Conservation (phyloP, 2,329 filamentous ascomycete genomes). For the Curvularia sp. region DNA sequence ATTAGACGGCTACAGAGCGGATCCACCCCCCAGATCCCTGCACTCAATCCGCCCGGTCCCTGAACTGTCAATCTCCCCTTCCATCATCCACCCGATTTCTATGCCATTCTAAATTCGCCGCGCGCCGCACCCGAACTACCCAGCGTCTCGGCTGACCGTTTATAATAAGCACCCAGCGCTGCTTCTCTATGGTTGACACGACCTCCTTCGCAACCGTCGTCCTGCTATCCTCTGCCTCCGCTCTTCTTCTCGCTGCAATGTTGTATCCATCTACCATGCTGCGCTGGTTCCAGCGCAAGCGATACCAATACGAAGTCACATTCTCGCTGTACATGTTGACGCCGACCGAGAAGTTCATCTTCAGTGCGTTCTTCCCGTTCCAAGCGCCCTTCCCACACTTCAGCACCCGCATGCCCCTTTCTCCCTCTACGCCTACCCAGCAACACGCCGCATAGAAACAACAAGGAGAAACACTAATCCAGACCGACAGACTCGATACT, state of each 20-base stretch:
- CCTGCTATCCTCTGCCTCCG: slow-evolving; percentile 46
- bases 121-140: neutral
- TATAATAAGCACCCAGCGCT: neutral
- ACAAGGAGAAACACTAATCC: neutral
- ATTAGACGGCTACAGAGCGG: slow-evolving; percentile 4
- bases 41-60: slow-evolving; percentile 15
- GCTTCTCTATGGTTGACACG: slow-evolving; percentile 40
- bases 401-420: neutral
- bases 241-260: slow-evolving; percentile 54
- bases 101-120: slow-evolving; percentile 5
- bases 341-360: slow-evolving; percentile 92
- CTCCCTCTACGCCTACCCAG: neutral
- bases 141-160: neutral
- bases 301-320: slow-evolving; percentile 98
- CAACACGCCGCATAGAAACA: neutral
- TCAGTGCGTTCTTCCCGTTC: slow-evolving; percentile 70
- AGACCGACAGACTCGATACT: slow-evolving; percentile 76
- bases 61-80: slow-evolving; percentile 16
- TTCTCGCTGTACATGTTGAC: slow-evolving; percentile 98
- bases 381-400: neutral
- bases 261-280: slow-evolving; percentile 64
- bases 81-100: slow-evolving; percentile 3
- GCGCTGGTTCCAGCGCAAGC: slow-evolving; percentile 90
- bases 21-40: neutral
- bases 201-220: slow-evolving; percentile 47